Base-by-base conservation (phyloP, 169 alveolate species). In the Toxoplasma gondii region DNA sequence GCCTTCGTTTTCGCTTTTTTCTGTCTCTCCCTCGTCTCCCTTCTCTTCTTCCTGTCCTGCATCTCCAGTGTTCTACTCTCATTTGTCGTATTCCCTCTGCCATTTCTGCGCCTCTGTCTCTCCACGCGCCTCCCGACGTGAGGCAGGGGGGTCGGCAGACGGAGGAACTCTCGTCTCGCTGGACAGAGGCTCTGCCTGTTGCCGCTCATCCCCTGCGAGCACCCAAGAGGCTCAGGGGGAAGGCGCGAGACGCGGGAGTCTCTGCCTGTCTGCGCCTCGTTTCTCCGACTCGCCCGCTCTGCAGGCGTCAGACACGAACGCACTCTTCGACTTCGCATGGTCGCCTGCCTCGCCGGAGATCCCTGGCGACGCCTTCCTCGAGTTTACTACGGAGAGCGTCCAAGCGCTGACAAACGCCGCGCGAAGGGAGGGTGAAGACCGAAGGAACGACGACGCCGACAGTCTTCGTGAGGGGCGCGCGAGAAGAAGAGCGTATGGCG, bases 301-400 rank as follows among this genome's bases (percentile, higher is more conserved):
- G 17, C 34, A 7, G 19, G 5, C 82, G 43, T 9, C 39, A 34
- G 34, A 69, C 34, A 69, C 5, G 17, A 69, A 69, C 34, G 58
- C 58, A 7, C 58, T 49, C 58, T 49, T 49, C 12, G 58, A 49
- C 12, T 12, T 49, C 58, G 4, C 58, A 12, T 49, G 58, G 58
- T 12, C 58, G 49, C 27, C n/a, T 1, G 27, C 44, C 44, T 78
- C 86, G 27, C 24, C 86, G 43, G 86, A 45, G 22, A 78, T 78
- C 39, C 86, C 86, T 1, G 86, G 86, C 45, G 86, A 78, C 45
- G 86, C 86, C 1, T 78, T 78, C 45, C 45, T 78, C n/a, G 86
- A 78, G 45, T 78, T 78, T 45, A 78, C 86, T 12, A 78, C 86
- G 9, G 86, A 78, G 86, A 78, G 44, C 24, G 86, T 78, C 9